Base-by-base conservation (phyloP, 2,329 filamentous ascomycete species). In the Leptoxyphium fumago region DNA sequence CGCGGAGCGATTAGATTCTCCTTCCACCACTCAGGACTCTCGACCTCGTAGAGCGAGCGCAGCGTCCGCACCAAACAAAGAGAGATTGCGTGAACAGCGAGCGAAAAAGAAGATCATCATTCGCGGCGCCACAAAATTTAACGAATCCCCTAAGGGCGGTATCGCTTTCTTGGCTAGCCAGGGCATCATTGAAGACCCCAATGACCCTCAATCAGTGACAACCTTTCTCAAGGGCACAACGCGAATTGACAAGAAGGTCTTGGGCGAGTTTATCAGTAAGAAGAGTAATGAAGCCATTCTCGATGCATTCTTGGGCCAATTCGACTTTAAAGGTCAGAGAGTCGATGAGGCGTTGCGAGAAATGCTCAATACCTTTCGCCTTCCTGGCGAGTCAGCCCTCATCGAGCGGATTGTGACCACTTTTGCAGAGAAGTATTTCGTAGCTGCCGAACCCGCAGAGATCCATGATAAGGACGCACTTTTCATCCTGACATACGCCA, bases 201-300 rank as follows among this genome's bases (percentile, higher is more conserved):
- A 77, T 39, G 75, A 94, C 56, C 80, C 88, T 5, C 66, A 73
- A n/a, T 77, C 80, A 30, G 80, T 95, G 38, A 87, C 89, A n/a
- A 73, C 69, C 39, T 98, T 98, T 57, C 66, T 98, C 40, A 85
- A 84, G 62, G 84, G 84, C 28, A 95, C 91, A 2, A 82, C 84
- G 2, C 74, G 89, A 39, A 73, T 96, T 38, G 91, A 89, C 49
- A 98, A 98, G 65, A 87, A 82, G 55, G 71, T 88, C 1, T 74
- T 98, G 2, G 91, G 91, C 45, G 91, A 98, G 44, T 98, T 84
- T 59, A 72, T 98, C 43, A 91, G 89, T 1, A 98, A 96, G 62
- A 84, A 78, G 55, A 80, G 81, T 39, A 94, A 94, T 55, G 88
- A 94, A 58, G 68, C 72, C n/a, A 77, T 95, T 38, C 69, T 98